These are phyloP conservation scores for Agroathelia rolfsii DNA, from an alignment of 1,284 basidiomycete species.

Conservation along the genomic window DNA sequence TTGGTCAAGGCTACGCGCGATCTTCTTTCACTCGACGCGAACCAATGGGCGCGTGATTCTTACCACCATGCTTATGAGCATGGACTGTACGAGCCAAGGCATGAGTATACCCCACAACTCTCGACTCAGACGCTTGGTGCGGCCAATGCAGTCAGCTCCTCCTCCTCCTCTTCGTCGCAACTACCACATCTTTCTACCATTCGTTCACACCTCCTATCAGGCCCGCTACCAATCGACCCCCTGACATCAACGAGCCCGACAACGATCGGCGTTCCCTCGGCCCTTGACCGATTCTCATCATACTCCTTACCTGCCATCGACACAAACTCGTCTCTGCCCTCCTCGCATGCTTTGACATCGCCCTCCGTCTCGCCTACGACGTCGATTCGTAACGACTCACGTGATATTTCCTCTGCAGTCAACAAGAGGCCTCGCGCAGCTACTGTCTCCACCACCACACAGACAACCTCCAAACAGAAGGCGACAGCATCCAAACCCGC, in stretches of 20 bases:
- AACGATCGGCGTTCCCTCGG: background rate
- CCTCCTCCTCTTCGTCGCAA: slow-evolving; percentile 11
- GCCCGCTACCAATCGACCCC: no score
- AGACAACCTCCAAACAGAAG: slow-evolving; percentile 1
- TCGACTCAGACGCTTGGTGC: no score
- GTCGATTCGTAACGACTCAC: background rate
- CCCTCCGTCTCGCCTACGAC: background rate
- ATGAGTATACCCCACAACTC: background rate
- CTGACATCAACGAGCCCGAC: no score
- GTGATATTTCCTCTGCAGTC: background rate
- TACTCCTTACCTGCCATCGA: background rate
- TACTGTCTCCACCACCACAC: slow-evolving; percentile 3
- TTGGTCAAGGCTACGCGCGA: slow-evolving; percentile 66
- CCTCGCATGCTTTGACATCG: no score
- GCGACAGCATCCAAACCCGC: slow-evolving; percentile 17
- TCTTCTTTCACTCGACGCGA: slow-evolving; percentile 49
- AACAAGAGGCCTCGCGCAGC: slow-evolving; percentile 4
- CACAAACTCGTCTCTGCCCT: slow-evolving; percentile 7
- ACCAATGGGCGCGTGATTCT: slow-evolving; percentile 16
- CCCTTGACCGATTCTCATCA: no score
- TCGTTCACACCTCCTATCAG: no score
- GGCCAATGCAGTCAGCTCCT: no score
- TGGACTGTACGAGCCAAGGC: background rate
- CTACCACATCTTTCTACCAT: no score
- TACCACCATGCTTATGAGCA: slow-evolving; percentile 1